Conservation (phyloP, 2,329 filamentous ascomycete species). For the Penicillium hesseltinei region DNA sequence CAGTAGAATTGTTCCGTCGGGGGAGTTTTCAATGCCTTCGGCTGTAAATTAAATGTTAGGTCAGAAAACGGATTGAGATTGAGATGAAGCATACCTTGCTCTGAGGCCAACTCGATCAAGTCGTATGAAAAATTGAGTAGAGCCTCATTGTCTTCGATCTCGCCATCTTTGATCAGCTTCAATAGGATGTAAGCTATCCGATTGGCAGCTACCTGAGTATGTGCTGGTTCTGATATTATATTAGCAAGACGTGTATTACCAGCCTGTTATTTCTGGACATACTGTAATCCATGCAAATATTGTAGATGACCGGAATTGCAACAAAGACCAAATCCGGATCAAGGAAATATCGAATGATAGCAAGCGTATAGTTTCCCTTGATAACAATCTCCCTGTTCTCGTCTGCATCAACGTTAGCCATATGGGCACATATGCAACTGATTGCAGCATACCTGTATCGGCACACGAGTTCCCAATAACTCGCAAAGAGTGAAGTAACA, state of each 20-base stretch:
- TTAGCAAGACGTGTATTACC: conserved; percentile 17
- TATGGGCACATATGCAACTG: neutral
- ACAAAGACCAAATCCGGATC: conserved; percentile 39
- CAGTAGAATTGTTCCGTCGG: conserved; percentile 36
- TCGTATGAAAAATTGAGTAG: conserved; percentile 41
- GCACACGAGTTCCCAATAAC: conserved; percentile 48
- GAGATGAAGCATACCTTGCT: conserved; percentile 35
- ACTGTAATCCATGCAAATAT: conserved; percentile 48
- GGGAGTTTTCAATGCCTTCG: conserved; percentile 34
- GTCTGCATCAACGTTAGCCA: conserved; percentile 31
- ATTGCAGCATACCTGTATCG: conserved; percentile 37
- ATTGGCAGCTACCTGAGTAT: conserved; percentile 39
- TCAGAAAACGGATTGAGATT: neutral
- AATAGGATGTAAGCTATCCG: conserved; percentile 38
- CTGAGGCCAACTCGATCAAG: conserved; percentile 39
- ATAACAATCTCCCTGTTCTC: conserved; percentile 44
- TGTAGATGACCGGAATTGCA: conserved; percentile 46
- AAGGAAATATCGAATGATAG: conserved; percentile 38
- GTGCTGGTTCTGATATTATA: conserved; percentile 37
- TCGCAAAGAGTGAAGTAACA: conserved; percentile 43
- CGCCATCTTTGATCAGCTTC: conserved; percentile 34
- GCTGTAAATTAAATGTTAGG: conserved; percentile 24
- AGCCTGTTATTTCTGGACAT: neutral
- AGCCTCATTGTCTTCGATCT: conserved; percentile 32
- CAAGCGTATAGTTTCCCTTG: conserved; percentile 38